A percentile compares a stretch with the other conserved stretches of the same genome.
Evolutionary conservation across 257 asterid genomes (phyloP).

Genomic region (Asclepias syriaca): DNA sequence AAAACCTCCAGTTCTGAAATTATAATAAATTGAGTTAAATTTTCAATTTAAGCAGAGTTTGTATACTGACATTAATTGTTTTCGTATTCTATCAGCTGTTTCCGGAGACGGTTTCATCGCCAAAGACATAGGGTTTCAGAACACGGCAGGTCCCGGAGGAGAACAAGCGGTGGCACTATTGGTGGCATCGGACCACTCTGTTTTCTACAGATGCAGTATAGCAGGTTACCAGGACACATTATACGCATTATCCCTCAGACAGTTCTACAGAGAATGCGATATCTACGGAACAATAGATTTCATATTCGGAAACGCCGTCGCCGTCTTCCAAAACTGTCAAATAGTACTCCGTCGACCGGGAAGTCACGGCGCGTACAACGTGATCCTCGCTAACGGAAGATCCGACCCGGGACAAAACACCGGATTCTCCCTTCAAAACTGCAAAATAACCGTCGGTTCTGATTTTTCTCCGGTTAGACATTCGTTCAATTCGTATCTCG

Average conservation of each 20-base stretch:
- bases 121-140: slow-evolving; percentile 63
- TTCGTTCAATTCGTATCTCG: slow-evolving; percentile 39
- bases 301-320: slow-evolving; percentile 69
- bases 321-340: slow-evolving; percentile 57
- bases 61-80: neutral
- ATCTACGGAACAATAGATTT: slow-evolving; percentile 68
- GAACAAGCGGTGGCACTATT: slow-evolving; percentile 57
- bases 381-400: slow-evolving; percentile 58
- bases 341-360: slow-evolving; percentile 50
- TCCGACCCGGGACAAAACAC: slow-evolving; percentile 65
- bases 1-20: too few relatives aligned
- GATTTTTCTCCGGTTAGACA: slow-evolving; percentile 27
- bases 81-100: slow-evolving; percentile 31
- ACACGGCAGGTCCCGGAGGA: slow-evolving; percentile 54
- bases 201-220: slow-evolving; percentile 52
- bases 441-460: slow-evolving; percentile 37
- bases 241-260: slow-evolving; percentile 60
- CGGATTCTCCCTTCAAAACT: slow-evolving; percentile 59
- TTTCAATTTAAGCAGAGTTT: too few relatives aligned
- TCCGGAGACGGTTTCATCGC: slow-evolving; percentile 67
- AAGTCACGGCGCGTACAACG: slow-evolving; percentile 32
- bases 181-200: slow-evolving; percentile 56
- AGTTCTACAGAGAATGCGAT: slow-evolving; percentile 74
- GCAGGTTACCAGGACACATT: slow-evolving; percentile 65
- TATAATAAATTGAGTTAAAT: too few relatives aligned